Percentiles rank a stretch among this genome's conserved stretches.
Conservation (phyloP, 192 early-diverging fungal genomes). For the Fimicolochytrium jonesii region DNA sequence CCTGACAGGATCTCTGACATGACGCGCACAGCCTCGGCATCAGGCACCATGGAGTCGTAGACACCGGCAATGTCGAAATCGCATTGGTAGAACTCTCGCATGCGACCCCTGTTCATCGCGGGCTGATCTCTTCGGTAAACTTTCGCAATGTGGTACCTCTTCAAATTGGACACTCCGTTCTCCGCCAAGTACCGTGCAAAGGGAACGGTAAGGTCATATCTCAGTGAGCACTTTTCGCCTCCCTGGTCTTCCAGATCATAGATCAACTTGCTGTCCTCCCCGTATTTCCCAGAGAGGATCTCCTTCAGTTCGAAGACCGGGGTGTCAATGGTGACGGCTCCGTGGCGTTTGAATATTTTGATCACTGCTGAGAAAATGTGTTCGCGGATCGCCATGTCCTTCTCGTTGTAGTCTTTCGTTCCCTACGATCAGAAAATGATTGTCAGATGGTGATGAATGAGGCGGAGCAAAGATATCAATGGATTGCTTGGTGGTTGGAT, state of each 20-base stretch:
- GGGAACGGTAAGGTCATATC: conserved; percentile 97
- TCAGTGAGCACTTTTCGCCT: conserved; percentile 89
- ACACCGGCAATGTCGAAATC: conserved; percentile 97
- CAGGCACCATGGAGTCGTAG: conserved; percentile 96
- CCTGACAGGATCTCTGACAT: conserved; percentile 74
- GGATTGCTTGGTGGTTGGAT: too few relatives aligned
- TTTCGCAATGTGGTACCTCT: conserved; percentile 97
- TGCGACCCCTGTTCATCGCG: conserved; percentile 96
- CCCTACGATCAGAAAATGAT: too few relatives aligned
- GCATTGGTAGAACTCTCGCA: conserved; percentile 99
- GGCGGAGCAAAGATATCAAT: too few relatives aligned
- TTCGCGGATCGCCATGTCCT: conserved; percentile 97
- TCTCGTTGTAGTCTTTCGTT: conserved; percentile 89
- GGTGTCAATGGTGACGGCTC: conserved; percentile 97
- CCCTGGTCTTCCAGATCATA: conserved; percentile 98
- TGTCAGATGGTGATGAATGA: too few relatives aligned
- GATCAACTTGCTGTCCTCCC: conserved; percentile 98
- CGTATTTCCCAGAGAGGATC: conserved; percentile 94
- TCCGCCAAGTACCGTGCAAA: conserved; percentile 95
- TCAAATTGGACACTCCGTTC: conserved; percentile 84
- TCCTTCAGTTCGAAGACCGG: conserved; percentile 98
- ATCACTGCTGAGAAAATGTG: conserved; percentile 86
- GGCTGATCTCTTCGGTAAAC: conserved; percentile 98
- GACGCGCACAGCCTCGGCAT: conserved; percentile 82
- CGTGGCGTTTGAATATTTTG: conserved; percentile 89